Evolutionary conservation across 345 rosid species (phyloP).

Genomic region (Sonneratia alba): DNA sequence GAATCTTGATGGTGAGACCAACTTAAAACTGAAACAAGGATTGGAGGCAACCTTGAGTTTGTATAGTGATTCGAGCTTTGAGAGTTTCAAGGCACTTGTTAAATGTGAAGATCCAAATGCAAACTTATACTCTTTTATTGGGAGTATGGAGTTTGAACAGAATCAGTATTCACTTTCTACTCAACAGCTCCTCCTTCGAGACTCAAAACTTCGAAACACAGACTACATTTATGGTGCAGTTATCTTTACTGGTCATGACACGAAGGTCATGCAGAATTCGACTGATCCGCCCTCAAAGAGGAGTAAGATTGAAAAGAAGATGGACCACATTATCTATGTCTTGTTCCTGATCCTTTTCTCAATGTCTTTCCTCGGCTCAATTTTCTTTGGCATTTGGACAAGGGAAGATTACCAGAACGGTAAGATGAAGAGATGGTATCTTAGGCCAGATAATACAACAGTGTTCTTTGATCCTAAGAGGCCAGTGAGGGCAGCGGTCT

Average conservation of each 20-base stretch:
- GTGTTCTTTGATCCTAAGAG: slow-evolving; percentile 57
- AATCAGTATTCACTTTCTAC: slow-evolving; percentile 49
- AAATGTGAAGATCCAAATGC: slow-evolving; percentile 93
- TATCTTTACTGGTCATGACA: slow-evolving; percentile 80
- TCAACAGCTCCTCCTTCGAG: slow-evolving; percentile 78
- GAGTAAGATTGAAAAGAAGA: slow-evolving; percentile 72
- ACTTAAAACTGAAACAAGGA: slow-evolving; percentile 76
- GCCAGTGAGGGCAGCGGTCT: slow-evolving; percentile 36
- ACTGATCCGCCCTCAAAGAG: slow-evolving; percentile 83
- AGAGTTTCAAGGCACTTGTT: slow-evolving; percentile 45
- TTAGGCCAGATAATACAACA: slow-evolving; percentile 53
- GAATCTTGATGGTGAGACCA: slow-evolving; percentile 96
- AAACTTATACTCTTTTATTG: slow-evolving; percentile 68
- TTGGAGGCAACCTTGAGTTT: slow-evolving; percentile 52
- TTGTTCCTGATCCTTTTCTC: slow-evolving; percentile 43
- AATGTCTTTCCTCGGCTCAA: slow-evolving; percentile 56
- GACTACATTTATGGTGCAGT: slow-evolving; percentile 70
- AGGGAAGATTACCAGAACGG: slow-evolving; percentile 43
- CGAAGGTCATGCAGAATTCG: slow-evolving; percentile 82
- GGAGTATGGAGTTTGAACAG: slow-evolving; percentile 52
- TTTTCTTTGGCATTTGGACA: slow-evolving; percentile 60
- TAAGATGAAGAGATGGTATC: slow-evolving; percentile 82
- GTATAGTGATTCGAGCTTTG: slow-evolving; percentile 37
- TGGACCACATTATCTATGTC: slow-evolving; percentile 67
- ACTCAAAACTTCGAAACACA: slow-evolving; percentile 73